Evolutionary conservation across 192 early-diverging fungal genomes (phyloP), one percentile per base, ranked within the genome.

Genomic region (Pilobolus umbonatus): DNA sequence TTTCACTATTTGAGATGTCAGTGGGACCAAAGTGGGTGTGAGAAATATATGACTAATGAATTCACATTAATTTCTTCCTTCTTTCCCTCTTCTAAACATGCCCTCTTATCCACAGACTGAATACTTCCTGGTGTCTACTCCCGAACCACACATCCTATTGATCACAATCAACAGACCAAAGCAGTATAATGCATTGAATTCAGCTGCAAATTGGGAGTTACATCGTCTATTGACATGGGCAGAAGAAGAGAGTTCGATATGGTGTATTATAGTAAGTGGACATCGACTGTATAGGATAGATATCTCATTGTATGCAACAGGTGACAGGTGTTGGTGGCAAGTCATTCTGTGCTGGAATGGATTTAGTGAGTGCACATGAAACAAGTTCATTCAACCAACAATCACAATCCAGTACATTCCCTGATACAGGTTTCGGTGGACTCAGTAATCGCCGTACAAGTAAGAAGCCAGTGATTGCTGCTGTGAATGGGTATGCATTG

Each of bases 401-500:
- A 5, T 35, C 32, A 3, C 26, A 15, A 4, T 28, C 39, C 5
- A 25, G 36, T 15, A 34, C 43, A 19, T 45, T 61, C 34, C 54
- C 55, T 26, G 17, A 30, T 2, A 55, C 55, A 14, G 73, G 73
- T 7, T 75, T 75, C 38, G 73, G 51, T 31, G 73, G 73, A 12
- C 17, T 75, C 12, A 75, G 66, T 31, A 54, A 63, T 15, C 52
- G 73, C 6, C 61, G 61, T 30, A 31, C 58, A 29, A 51, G 42
- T 7, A 61, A 56, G 12, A 75, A 75, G 39, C 73, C 73, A n/a
- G 31, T 75, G 14, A 74, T 75, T 61, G 73, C 73, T 48, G 73
- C 73, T 46, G 73, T 75, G 3, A 69, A 75, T 64, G 73, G 73
- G 12, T 56, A 57, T 29, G 73, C 73, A n/a, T 35, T 75, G 24